Evolutionary conservation across 2,329 filamentous ascomycete genomes (phyloP), one percentile per base, ranked within the genome.

Genomic region (Blastomyces gilchristii): DNA sequence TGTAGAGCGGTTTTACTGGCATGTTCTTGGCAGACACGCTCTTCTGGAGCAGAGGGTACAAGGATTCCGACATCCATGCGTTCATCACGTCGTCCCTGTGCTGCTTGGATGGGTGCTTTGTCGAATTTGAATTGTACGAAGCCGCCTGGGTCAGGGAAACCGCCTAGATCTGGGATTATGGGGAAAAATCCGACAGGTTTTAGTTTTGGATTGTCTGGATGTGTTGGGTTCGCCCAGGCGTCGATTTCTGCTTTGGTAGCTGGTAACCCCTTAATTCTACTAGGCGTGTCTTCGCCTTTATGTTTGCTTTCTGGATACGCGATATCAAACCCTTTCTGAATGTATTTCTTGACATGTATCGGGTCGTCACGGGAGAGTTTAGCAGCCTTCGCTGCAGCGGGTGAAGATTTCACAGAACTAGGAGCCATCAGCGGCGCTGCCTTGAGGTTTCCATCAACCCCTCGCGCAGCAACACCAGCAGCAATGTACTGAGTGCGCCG

Each of bases 401-500:
- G 65, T 3, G 71, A 59, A 28, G 68, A 63, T 45, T 70, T 71
- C 22, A 31, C 28, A 18, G 57, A 16, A 25, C 25, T 47, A 3
- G 41, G 57, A 31, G 57, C n/a, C 12, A 59, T 47, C 2, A 59
- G n/a, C 6, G 57, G 57, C 0, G 28, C 43, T 2, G 39, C 43
- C 22, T 59, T 59, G 57, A 59, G 41, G 18, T 70, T 69, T 11
- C 72, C 71, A 45, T 76, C 74, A 2, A 72, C 70, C 5, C 71
- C 72, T 43, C 70, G 71, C 53, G 72, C 70, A 41, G 64, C 63
- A 61, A 67, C 66, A 54, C 73, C 72, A 8, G 77, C 72, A 34
- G 77, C 76, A 71, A 96, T 97, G 78, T 97, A 97, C 76, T 99
- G 94, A 63, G 94, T 97, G 71, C 93, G 86, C 63, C 94, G 90